Conservation (phyloP, 2,329 filamentous ascomycete species). For the Clonostachys rosea region DNA sequence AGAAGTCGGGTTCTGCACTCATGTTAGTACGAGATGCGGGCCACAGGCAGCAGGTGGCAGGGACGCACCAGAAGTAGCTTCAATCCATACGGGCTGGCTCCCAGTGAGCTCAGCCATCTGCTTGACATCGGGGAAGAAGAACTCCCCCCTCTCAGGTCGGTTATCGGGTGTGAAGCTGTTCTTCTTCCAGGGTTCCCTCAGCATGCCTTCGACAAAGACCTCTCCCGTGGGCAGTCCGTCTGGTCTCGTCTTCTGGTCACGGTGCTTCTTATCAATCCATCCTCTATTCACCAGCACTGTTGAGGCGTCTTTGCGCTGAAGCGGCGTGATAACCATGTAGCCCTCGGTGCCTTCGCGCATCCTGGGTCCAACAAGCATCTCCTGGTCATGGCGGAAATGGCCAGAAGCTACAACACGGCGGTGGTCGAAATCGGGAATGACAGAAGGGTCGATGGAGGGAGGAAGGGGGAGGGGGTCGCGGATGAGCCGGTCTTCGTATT, state of each 20-base stretch:
- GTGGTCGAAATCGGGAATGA: constrained; percentile 87
- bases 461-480: constrained; percentile 83
- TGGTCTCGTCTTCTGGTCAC: constrained; percentile 58
- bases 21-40: background rate
- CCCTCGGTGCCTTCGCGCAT: constrained; percentile 87
- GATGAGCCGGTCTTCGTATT: constrained; percentile 86
- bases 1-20: constrained; percentile 67
- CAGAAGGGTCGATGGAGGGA: constrained; percentile 74
- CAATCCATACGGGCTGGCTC: constrained; percentile 88
- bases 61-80: constrained; percentile 82
- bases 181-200: constrained; percentile 91
- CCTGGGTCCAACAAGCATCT: constrained; percentile 93
- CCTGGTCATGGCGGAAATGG: constrained; percentile 75
- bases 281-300: constrained; percentile 86
- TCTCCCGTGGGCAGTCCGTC: constrained; percentile 64
- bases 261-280: constrained; percentile 80
- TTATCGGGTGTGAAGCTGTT: constrained; percentile 97
- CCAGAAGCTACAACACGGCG: constrained; percentile 75
- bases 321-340: constrained; percentile 85
- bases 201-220: constrained; percentile 76
- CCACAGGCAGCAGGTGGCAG: background rate
- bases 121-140: constrained; percentile 90
- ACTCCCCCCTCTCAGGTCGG: constrained; percentile 74
- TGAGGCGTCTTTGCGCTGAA: constrained; percentile 63
- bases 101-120: constrained; percentile 84